phyloP scores from a whole-genome alignment of 208 protist genomes.

The Trypanosoma boissoni region DNA sequence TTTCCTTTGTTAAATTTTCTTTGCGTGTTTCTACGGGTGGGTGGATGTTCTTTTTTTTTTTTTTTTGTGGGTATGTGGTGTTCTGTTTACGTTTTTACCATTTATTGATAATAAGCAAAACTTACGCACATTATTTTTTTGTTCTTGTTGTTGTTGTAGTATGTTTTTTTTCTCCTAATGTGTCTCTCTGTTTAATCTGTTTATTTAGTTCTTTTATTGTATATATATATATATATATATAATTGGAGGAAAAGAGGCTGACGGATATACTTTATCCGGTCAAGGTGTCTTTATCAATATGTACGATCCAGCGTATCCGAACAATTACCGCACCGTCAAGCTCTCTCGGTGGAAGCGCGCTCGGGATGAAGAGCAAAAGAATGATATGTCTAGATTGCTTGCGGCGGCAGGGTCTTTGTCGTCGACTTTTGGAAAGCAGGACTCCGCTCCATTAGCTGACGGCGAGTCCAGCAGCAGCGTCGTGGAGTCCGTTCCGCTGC shows the following conservation, averaged over 20 bases:
- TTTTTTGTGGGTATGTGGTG: too few species aligned
- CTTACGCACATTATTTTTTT: too few species aligned
- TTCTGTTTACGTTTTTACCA: too few species aligned
- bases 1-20: slow-evolving; percentile 9
- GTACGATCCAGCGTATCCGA: slow-evolving; percentile 55
- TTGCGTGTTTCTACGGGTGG: neutral
- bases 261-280: neutral
- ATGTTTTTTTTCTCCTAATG: slow-evolving; percentile 15
- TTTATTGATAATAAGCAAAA: too few species aligned
- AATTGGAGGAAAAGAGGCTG: neutral
- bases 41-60: neutral
- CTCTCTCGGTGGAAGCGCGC: slow-evolving; percentile 31
- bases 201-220: slow-evolving; percentile 2
- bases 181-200: slow-evolving; percentile 12
- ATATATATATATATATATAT: slow-evolving; percentile 4
- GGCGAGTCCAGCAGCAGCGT: too few species aligned
- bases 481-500: too few species aligned
- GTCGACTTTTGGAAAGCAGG: slow-evolving; percentile 6
- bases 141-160: slow-evolving; percentile 10
- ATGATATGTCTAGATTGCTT: slow-evolving; percentile 13
- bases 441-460: neutral
- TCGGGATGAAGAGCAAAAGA: slow-evolving; percentile 22
- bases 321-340: slow-evolving; percentile 51
- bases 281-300: slow-evolving; percentile 9
- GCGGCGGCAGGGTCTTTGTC: neutral